phyloP scores from a whole-genome alignment of 306 rosid species.

The Begonia masoniana region DNA sequence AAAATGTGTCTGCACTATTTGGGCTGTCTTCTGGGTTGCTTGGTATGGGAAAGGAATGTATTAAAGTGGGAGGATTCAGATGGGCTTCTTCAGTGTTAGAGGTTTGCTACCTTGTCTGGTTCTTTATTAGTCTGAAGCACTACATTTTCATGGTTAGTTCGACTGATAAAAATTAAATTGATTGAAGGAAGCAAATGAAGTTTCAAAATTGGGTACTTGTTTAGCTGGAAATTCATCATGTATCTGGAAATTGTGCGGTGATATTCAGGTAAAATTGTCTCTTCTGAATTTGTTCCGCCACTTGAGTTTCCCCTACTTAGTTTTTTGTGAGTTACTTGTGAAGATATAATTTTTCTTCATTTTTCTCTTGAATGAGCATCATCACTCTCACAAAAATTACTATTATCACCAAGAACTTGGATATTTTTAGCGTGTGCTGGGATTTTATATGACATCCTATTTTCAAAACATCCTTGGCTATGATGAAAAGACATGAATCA shows the following conservation, averaged over 20 bases:
- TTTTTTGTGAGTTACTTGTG: no score
- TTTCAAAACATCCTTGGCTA: no score
- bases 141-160: no score
- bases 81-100: constrained; percentile 76
- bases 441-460: no score
- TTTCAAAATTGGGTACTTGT: constrained; percentile 40
- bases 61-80: constrained; percentile 58
- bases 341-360: no score
- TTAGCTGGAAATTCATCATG: constrained; percentile 54
- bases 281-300: not conserved
- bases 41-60: constrained; percentile 62
- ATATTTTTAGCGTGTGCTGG: no score
- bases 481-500: no score
- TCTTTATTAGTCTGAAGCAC: not conserved
- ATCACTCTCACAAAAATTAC: no score
- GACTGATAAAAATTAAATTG: constrained; percentile 2
- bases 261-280: constrained; percentile 51
- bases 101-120: constrained; percentile 31
- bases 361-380: no score
- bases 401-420: no score
- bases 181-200: constrained; percentile 71
- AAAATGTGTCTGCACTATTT: constrained; percentile 58
- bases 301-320: not conserved
- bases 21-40: constrained; percentile 88
- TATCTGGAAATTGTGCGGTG: constrained; percentile 78